Base-by-base conservation (phyloP, 306 rosid species). In the Pyrus betulifolia region DNA sequence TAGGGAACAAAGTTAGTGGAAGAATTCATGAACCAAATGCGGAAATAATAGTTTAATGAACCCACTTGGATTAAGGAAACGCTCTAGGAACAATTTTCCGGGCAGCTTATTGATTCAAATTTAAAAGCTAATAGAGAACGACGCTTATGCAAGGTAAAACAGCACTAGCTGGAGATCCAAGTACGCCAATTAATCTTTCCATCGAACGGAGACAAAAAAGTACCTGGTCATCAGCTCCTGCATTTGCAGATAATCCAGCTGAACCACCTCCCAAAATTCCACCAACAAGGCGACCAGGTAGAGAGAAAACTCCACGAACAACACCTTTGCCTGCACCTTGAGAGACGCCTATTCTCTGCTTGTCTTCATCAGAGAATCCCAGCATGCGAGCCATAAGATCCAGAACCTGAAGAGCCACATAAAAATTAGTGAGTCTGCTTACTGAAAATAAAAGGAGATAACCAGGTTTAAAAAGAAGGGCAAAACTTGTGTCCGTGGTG, bases 361-460 rank as follows among this genome's bases (percentile, higher is more conserved):
- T 95, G 77, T 95, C 98, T 74, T 95, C 98, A 5, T 89, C 86
- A 76, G 93, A 85, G 86, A 95, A 95, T 63, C 98, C 98, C 52
- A 95, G 91, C 98, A 95, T 89, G 71, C 97, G 96, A 77, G 90
- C 97, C 98, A 95, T 92, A 69, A 95, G 91, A 81, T 92, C 98
- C 87, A 95, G 86, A 77, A 95, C 98, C 98, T 95, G 78, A 62
- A 54, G 30, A 30, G 72, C 42, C 72, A 44, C 15, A 77, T 44
- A 44, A 12, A 76, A 84, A 65, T 40, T 9, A 64, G 67, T 76
- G 52, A 81, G 74, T 80, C 40, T 21, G 70, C 51, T 19, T 23
- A 40, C 28, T 13, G 67, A 51, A 74, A 57, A 51, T 51, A 14
- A 49, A 49, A 15, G 55, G 55, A 49, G 55, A 49, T 4, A 49